These are phyloP conservation scores for Cordyceps farinosa DNA, from an alignment of 2,329 filamentous ascomycete species.

Conservation along the genomic window DNA sequence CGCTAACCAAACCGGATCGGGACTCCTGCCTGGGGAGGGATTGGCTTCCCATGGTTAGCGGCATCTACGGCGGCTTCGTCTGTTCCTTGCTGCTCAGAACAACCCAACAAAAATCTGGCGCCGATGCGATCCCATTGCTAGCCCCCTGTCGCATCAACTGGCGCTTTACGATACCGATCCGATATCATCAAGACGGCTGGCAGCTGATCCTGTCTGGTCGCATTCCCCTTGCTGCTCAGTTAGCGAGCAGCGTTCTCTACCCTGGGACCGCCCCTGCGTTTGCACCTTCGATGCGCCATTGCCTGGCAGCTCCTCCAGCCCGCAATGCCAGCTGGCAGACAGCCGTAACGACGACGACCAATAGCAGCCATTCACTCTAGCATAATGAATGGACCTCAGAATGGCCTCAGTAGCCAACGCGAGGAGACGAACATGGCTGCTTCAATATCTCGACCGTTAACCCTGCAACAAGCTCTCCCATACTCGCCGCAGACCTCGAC, in stretches of 20 bases:
- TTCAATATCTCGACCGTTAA: slow-evolving; percentile 47
- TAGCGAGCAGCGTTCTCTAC: background rate
- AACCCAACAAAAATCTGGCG: background rate
- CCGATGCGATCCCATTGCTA: slow-evolving; percentile 13
- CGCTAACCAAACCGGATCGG: slow-evolving; percentile 18
- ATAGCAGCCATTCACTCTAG: slow-evolving; percentile 31
- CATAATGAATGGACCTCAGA: slow-evolving; percentile 31
- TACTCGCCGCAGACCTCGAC: slow-evolving; percentile 80
- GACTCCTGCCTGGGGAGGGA: slow-evolving; percentile 7
- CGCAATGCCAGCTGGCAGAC: slow-evolving; percentile 31
- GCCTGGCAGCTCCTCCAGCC: slow-evolving; percentile 24
- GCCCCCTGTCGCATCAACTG: background rate
- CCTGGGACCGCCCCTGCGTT: slow-evolving; percentile 14
- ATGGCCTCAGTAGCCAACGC: slow-evolving; percentile 31
- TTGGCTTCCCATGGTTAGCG: slow-evolving; percentile 14
- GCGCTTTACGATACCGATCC: background rate
- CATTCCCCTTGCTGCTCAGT: background rate
- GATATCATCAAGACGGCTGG: background rate
- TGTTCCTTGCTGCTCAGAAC: background rate
- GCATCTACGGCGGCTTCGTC: background rate
- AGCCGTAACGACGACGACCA: slow-evolving; percentile 27
- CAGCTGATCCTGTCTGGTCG: background rate
- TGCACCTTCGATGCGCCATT: slow-evolving; percentile 17
- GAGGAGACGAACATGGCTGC: slow-evolving; percentile 25
- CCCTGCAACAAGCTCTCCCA: slow-evolving; percentile 72